These are phyloP conservation scores for Haematococcus sp. DNA, from an alignment of 139 green algal genomes.

Conservation along the genomic window DNA sequence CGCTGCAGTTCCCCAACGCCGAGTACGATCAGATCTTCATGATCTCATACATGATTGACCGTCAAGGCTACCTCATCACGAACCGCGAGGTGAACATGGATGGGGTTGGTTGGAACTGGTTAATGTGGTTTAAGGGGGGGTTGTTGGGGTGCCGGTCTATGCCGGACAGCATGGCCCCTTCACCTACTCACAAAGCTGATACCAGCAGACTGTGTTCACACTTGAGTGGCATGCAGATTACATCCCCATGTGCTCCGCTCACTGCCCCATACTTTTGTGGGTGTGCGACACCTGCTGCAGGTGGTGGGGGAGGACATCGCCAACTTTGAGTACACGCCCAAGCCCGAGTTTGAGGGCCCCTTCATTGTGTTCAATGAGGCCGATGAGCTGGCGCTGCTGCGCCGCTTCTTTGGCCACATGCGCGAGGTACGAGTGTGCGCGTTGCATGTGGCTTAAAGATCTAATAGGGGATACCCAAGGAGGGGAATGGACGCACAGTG, in stretches of 20 bases:
- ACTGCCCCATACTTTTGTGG: no score
- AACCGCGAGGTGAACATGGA: constrained; percentile 73
- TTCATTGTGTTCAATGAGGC: constrained; percentile 90
- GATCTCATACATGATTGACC: constrained; percentile 99
- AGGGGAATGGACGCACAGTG: no score
- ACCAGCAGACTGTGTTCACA: background rate
- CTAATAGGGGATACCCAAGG: no score
- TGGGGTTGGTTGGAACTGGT: background rate
- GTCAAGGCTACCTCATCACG: constrained; percentile 93
- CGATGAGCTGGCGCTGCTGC: constrained; percentile 79
- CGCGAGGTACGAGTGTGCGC: constrained; percentile 35
- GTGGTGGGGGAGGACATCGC: constrained; percentile 87
- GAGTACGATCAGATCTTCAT: constrained; percentile 97
- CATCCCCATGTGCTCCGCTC: no score
- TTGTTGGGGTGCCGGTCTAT: background rate
- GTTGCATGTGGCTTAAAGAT: constrained; percentile 4
- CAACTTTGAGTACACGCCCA: constrained; percentile 96
- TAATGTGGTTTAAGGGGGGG: background rate
- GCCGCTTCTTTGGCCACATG: constrained; percentile 94
- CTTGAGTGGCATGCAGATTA: no score
- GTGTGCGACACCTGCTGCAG: no score
- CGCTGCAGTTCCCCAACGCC: constrained; percentile 96
- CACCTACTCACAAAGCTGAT: no score
- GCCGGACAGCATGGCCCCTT: background rate
- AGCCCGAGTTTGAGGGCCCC: constrained; percentile 90